Percentiles rank a stretch among this genome's conserved stretches.
Evolutionary conservation across 306 rosid genomes (phyloP).

Genomic region (Pterocarpus santalinus): DNA sequence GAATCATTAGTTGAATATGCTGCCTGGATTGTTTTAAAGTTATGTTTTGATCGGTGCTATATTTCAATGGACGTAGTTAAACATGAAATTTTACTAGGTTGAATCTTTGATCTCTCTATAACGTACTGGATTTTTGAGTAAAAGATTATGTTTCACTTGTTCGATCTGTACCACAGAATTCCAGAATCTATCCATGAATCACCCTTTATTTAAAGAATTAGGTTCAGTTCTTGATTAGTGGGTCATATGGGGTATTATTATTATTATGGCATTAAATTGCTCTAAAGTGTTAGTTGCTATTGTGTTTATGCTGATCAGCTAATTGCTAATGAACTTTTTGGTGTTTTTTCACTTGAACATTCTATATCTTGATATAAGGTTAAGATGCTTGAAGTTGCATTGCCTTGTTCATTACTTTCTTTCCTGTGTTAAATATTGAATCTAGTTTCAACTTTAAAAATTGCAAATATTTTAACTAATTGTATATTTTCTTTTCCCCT

Average conservation of each 20-base stretch:
- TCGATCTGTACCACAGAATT: constrained; percentile 31
- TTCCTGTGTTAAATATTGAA: constrained; percentile 24
- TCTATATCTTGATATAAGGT: constrained; percentile 7
- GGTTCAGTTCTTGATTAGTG: constrained; percentile 25
- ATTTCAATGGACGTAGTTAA: neutral
- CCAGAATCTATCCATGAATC: constrained; percentile 21
- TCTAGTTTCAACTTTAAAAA: constrained; percentile 39
- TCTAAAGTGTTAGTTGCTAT: constrained; percentile 26
- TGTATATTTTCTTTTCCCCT: constrained; percentile 36
- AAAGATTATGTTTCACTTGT: constrained; percentile 23
- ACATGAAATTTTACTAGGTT: neutral
- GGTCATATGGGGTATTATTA: constrained; percentile 25
- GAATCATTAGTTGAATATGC: constrained; percentile 16
- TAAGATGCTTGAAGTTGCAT: neutral
- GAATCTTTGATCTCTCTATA: constrained; percentile 9
- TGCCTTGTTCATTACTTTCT: neutral
- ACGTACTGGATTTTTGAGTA: neutral
- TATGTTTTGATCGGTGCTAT: constrained; percentile 24
- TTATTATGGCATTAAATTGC: constrained; percentile 31
- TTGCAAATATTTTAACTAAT: constrained; percentile 9
- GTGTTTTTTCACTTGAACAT: neutral
- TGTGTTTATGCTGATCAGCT: constrained; percentile 28
- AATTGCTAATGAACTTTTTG: constrained; percentile 7
- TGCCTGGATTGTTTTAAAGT: neutral
- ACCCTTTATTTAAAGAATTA: constrained; percentile 17